Evolutionary conservation across 2,329 filamentous ascomycete genomes (phyloP), one percentile per base, ranked within the genome.

Genomic region (Incumbomyces lentus): DNA sequence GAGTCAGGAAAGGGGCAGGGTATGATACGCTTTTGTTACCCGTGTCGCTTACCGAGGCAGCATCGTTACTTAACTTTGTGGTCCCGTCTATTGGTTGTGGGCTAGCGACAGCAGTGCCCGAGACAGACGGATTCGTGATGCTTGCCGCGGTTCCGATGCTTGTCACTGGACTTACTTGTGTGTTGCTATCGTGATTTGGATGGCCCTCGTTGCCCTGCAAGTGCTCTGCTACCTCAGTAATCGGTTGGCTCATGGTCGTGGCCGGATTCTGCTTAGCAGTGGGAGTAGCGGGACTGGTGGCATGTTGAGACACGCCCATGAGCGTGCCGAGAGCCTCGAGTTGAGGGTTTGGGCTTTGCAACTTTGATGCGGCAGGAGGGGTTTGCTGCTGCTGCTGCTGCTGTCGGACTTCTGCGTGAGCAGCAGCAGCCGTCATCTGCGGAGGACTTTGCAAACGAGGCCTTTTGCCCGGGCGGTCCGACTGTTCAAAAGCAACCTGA

Each of bases 1-100:
- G 70, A 44, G 64, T 62, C 32, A 68, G 63, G 49, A 71, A 66
- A n/a, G 76, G 77, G 44, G 77, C 74, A 6, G 78, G 78, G 60
- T 79, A 82, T n/a, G 78, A 80, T 55, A 78, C 77, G 8, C 78
- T 70, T 57, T 79, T 78, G 55, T 71, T 75, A 26, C 22, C 8
- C 31, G 58, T 62, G 43, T 67, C 65, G 29, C 60, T 58, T 14
- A 63, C 59, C 30, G 67, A 60, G 30, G 63, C 60, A 46, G 65
- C 64, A 46, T 69, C 64, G 29, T 49, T 45, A 42, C 47, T 51
- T 31, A 41, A 40, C 13, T 64, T 65, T 37, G 56, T 57, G 1
- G 62, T 61, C 14, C 71, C 69, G 39, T 71, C 68, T 45, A 71
- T 70, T 12, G 64, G 67, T 42, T 62, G 64, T 41, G 69, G 68